Base-by-base conservation (phyloP, 2,329 filamentous ascomycete species). In the Tolypocladium amazonense region DNA sequence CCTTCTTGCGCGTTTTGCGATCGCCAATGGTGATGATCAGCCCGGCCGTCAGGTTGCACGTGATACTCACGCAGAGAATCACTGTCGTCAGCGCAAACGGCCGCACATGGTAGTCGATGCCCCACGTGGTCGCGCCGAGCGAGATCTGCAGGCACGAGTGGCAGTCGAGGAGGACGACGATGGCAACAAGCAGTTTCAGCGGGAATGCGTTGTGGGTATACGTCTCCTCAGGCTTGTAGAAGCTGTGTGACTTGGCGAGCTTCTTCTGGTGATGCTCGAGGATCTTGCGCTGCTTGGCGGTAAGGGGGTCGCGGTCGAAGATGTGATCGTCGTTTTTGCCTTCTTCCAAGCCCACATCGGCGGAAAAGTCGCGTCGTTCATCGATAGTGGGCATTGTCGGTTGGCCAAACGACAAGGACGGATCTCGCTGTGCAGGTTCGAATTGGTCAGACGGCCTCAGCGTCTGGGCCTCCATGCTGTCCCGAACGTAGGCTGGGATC, bases 201-300 rank as follows among this genome's bases (percentile, higher is more conserved):
- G 90, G 89, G 62, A 95, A 95, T 0, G 90, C 88, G 69, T 85
- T 81, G 70, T 95, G 90, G 0, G 90, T 95, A 39, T 84, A 79
- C 0, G 90, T 95, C 73, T 95, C 90, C 71, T 95, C 88, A 0
- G 90, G 90, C 67, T 92, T 92, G 78, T 95, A 95, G 72, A 93
- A 95, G 7, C 88, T 92, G 71, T 95, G 90, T 0, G 88, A 91
- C 65, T 88, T 90, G 68, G 88, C 81, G 68, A 94, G 88, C 68
- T 92, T 93, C 65, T 79, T 81, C 68, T 92, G 88, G 68, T 95
- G 90, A 69, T 94, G 87, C 57, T 86, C 80, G 12, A 95, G 80
- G 56, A 81, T 83, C 61, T 80, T 79, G 68, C 92, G 88, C 70
- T 94, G 88, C 61, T 81, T 74, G 5, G 77, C 76, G 0, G 78